Percentiles rank a stretch among this genome's conserved stretches.
These are phyloP conservation scores for Pholiota molesta DNA, from an alignment of 768 basidiomycete genomes.

Conservation along the genomic window DNA sequence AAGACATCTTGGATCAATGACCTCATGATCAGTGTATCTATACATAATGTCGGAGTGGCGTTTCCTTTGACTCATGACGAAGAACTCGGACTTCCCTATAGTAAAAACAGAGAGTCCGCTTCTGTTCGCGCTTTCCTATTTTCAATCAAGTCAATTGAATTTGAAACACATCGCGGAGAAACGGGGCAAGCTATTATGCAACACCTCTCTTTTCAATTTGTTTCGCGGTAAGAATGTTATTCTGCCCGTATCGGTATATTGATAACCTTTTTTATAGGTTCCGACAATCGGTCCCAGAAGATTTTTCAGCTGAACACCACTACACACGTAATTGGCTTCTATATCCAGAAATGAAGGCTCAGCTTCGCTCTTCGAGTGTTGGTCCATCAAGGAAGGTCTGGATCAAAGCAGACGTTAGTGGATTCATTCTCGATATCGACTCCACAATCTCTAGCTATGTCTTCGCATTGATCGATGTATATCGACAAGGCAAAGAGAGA, in stretches of 20 bases:
- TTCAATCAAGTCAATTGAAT: constrained; percentile 75
- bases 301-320: constrained; percentile 75
- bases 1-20: constrained; percentile 56
- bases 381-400: constrained; percentile 54
- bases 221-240: constrained; percentile 57
- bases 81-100: constrained; percentile 52
- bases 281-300: constrained; percentile 66
- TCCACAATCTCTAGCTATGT: constrained; percentile 77
- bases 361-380: constrained; percentile 60
- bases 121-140: constrained; percentile 83
- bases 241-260: constrained; percentile 9
- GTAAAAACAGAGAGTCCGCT: constrained; percentile 39
- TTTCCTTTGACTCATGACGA: constrained; percentile 78
- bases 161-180: constrained; percentile 74
- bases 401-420: constrained; percentile 73
- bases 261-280: constrained; percentile 58
- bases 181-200: constrained; percentile 76
- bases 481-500: constrained; percentile 78
- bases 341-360: constrained; percentile 82
- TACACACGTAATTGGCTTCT: constrained; percentile 69
- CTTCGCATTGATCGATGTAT: constrained; percentile 85
- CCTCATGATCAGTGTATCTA: constrained; percentile 54
- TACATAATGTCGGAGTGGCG: constrained; percentile 82
- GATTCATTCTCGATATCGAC: constrained; percentile 85
- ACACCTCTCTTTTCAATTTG: constrained; percentile 84